Percentiles rank a stretch among this genome's conserved stretches.
These are phyloP conservation scores for Backusella psychrophila DNA, from an alignment of 192 early-diverging fungal species.

Conservation along the genomic window DNA sequence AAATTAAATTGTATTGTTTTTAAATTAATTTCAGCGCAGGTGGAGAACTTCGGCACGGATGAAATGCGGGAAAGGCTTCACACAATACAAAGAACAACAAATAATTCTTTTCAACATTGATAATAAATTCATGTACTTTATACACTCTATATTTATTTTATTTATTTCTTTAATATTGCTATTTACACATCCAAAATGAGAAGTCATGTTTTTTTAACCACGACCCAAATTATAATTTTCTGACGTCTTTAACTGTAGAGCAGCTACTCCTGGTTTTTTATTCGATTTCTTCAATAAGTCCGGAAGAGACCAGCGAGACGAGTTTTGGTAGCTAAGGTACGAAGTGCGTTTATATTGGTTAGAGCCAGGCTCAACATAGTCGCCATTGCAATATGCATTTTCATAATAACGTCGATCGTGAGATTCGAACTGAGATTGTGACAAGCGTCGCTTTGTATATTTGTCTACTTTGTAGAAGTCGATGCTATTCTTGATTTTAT, in stretches of 20 bases:
- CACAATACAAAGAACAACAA: constrained; percentile 23
- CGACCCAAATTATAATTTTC: constrained; percentile 8
- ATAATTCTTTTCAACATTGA: background rate
- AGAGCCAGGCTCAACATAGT: constrained; percentile 12
- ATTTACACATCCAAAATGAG: background rate
- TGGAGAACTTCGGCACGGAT: constrained; percentile 26
- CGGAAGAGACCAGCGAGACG: constrained; percentile 7
- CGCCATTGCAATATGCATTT: constrained; percentile 24
- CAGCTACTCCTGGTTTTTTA: background rate
- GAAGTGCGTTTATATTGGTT: background rate
- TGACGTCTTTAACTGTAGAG: background rate
- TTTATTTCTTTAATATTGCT: background rate
- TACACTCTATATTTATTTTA: background rate
- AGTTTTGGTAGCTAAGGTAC: background rate
- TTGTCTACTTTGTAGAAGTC: constrained; percentile 26
- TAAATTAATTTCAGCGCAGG: constrained; percentile 13
- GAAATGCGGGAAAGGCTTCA: constrained; percentile 27
- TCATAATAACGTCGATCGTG: constrained; percentile 26
- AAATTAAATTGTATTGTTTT: background rate
- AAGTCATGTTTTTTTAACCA: background rate
- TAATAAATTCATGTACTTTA: background rate
- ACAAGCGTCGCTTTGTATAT: constrained; percentile 32
- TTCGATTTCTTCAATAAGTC: constrained; percentile 11
- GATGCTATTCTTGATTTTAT: constrained; percentile 11
- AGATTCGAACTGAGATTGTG: constrained; percentile 27